These are phyloP conservation scores for Metschnikowia koreensis DNA, from an alignment of 805 yeast species.

Conservation along the genomic window DNA sequence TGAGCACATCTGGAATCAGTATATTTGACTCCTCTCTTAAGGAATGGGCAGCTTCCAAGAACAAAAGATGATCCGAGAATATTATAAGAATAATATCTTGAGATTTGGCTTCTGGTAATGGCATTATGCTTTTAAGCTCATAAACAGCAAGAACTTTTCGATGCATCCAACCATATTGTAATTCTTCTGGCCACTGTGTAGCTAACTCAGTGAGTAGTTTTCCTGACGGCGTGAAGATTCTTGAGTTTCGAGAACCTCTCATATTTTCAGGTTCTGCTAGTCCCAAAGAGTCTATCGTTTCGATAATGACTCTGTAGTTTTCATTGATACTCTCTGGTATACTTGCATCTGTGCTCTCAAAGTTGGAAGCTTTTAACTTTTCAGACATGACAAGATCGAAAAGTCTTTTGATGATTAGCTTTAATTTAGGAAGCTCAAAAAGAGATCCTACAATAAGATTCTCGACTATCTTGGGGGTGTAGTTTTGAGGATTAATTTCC, in stretches of 20 bases:
- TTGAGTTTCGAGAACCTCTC: slow-evolving; percentile 5
- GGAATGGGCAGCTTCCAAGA: slow-evolving; percentile 54
- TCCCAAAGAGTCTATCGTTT: slow-evolving; percentile 82
- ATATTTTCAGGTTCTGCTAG: slow-evolving; percentile 38
- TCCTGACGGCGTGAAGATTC: slow-evolving; percentile 90
- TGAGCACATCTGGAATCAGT: slow-evolving; percentile 71
- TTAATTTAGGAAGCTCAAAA: slow-evolving; percentile 67
- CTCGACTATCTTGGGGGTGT: slow-evolving; percentile 32
- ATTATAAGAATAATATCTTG: slow-evolving; percentile 58
- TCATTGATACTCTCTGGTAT: slow-evolving; percentile 30
- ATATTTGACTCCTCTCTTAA: slow-evolving; percentile 42
- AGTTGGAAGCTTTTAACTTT: slow-evolving; percentile 22
- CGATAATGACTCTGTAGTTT: slow-evolving; percentile 53
- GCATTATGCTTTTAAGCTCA: slow-evolving; percentile 34
- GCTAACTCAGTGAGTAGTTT: slow-evolving; percentile 83
- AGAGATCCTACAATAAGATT: slow-evolving; percentile 59
- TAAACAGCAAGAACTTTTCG: slow-evolving; percentile 80
- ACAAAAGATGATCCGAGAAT: slow-evolving; percentile 76
- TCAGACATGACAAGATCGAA: slow-evolving; percentile 48
- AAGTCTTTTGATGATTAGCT: slow-evolving; percentile 64
- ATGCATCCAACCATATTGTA: slow-evolving; percentile 86
- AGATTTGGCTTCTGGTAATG: slow-evolving; percentile 9
- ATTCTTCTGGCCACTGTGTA: slow-evolving; percentile 79
- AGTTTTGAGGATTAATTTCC: slow-evolving; percentile 29
- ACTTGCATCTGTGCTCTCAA: slow-evolving; percentile 15